Evolutionary conservation across 2,329 filamentous ascomycete genomes (phyloP).

Genomic region (Dactylellina sp.): DNA sequence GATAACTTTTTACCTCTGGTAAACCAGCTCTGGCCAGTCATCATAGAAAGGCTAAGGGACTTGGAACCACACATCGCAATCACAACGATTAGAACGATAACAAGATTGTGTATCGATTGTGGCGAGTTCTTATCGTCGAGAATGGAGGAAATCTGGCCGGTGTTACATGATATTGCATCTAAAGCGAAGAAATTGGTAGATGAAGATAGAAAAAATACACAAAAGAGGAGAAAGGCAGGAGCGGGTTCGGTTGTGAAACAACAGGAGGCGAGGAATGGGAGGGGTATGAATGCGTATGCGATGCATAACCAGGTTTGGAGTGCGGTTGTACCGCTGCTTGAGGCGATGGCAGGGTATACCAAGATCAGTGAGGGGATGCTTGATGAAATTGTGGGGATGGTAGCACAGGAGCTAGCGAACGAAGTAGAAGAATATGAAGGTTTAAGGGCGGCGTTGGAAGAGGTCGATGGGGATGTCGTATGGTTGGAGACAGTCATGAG

Average conservation of each 20-base stretch:
- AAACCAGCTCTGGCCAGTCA: constrained; percentile 89
- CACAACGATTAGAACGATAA: constrained; percentile 76
- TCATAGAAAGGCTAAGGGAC: constrained; percentile 76
- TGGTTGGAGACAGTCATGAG: constrained; percentile 74
- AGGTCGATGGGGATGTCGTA: constrained; percentile 78
- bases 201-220: constrained; percentile 30
- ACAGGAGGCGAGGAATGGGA: neutral
- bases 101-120: constrained; percentile 75
- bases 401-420: constrained; percentile 68
- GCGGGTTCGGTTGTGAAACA: constrained; percentile 40
- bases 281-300: constrained; percentile 37
- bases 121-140: constrained; percentile 84
- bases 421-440: constrained; percentile 60
- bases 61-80: constrained; percentile 75
- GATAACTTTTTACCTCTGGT: constrained; percentile 87
- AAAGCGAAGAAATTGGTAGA: constrained; percentile 52
- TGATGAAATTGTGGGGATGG: constrained; percentile 75
- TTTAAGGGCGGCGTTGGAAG: constrained; percentile 72
- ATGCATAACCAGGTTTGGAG: constrained; percentile 71
- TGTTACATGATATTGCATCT: constrained; percentile 64
- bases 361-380: constrained; percentile 76
- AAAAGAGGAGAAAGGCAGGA: constrained; percentile 21
- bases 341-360: constrained; percentile 73
- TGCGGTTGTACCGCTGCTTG: constrained; percentile 71
- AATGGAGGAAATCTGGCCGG: constrained; percentile 78